A percentile compares a stretch with the other conserved stretches of the same genome.
These are phyloP conservation scores for Hirsutella thompsonii DNA, from an alignment of 2,329 filamentous ascomycete species.

Conservation along the genomic window DNA sequence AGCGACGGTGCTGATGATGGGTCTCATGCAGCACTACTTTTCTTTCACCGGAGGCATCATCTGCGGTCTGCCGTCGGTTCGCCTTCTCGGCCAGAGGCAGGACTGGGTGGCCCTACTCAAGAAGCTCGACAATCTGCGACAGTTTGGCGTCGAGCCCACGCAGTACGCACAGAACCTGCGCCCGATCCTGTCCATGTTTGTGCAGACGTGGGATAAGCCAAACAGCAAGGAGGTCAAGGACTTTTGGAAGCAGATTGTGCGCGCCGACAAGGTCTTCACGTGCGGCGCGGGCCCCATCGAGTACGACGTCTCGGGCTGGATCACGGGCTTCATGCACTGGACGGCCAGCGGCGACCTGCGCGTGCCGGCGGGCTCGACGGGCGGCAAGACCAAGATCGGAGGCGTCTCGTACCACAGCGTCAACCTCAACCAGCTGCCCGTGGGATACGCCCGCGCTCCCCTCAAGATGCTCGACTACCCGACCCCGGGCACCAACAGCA, in stretches of 20 bases:
- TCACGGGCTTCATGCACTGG: constrained; percentile 35
- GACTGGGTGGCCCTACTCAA: constrained; percentile 27
- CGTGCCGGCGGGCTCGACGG: constrained; percentile 5
- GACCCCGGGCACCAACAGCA: constrained; percentile 4
- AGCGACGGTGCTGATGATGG: constrained; percentile 31
- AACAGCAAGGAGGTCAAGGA: constrained; percentile 15
- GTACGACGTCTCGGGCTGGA: constrained; percentile 31
- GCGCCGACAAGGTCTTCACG: constrained; percentile 16
- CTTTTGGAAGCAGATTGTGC: constrained; percentile 32
- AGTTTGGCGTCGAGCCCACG: constrained; percentile 29
- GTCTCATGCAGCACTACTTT: constrained; percentile 27
- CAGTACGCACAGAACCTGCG: constrained; percentile 24
- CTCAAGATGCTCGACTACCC: constrained; percentile 21
- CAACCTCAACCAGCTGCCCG: constrained; percentile 16
- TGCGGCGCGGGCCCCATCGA: constrained; percentile 17
- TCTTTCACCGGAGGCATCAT: constrained; percentile 20
- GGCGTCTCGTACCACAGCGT: constrained; percentile 14
- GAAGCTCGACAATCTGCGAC: constrained; percentile 27
- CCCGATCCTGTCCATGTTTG: constrained; percentile 31
- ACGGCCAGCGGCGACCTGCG: constrained; percentile 17
- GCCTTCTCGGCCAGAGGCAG: constrained; percentile 20
- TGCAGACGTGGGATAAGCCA: constrained; percentile 27
- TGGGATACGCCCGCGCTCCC: constrained; percentile 26
- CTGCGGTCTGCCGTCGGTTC: constrained; percentile 30
- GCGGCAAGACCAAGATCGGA: constrained; percentile 12